phyloP scores from a whole-genome alignment of 2,329 filamentous ascomycete species.

The Fusarium agapanthi region DNA sequence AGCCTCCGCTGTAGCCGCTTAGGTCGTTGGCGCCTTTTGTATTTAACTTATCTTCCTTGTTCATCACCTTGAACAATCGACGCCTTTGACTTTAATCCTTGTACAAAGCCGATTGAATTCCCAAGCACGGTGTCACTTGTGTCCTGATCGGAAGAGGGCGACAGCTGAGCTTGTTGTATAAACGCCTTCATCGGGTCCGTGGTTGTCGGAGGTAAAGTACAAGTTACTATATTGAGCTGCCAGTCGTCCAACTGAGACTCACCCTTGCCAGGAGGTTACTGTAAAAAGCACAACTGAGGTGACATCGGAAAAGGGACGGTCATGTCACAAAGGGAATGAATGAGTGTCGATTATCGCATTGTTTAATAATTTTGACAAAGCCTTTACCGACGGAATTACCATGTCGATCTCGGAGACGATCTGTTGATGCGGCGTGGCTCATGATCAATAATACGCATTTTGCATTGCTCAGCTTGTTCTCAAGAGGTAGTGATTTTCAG shows the following conservation, averaged over 20 bases:
- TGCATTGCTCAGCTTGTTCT: slow-evolving; percentile 10
- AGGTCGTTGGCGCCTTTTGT: background rate
- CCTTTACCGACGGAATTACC: slow-evolving; percentile 15
- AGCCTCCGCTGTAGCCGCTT: slow-evolving; percentile 2
- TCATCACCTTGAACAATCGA: background rate
- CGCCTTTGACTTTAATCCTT: slow-evolving; percentile 32
- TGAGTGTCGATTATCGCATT: slow-evolving; percentile 8
- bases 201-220: slow-evolving; percentile 19
- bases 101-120: slow-evolving; percentile 9
- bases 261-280: slow-evolving; percentile 12
- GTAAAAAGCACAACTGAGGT: slow-evolving; percentile 6
- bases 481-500: slow-evolving; percentile 7
- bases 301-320: slow-evolving; percentile 9
- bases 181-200: slow-evolving; percentile 18
- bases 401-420: slow-evolving; percentile 24
- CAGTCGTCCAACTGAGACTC: slow-evolving; percentile 14
- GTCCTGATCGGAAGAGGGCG: slow-evolving; percentile 5
- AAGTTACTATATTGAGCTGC: slow-evolving; percentile 39
- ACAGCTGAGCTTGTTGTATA: slow-evolving; percentile 16
- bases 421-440: slow-evolving; percentile 8
- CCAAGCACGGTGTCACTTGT: slow-evolving; percentile 31
- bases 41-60: background rate
- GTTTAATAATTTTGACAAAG: slow-evolving; percentile 18
- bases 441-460: slow-evolving; percentile 6
- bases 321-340: background rate